Evolutionary conservation across 2,329 filamentous ascomycete species (phyloP).

Genomic region (Aspergillus ruber): DNA sequence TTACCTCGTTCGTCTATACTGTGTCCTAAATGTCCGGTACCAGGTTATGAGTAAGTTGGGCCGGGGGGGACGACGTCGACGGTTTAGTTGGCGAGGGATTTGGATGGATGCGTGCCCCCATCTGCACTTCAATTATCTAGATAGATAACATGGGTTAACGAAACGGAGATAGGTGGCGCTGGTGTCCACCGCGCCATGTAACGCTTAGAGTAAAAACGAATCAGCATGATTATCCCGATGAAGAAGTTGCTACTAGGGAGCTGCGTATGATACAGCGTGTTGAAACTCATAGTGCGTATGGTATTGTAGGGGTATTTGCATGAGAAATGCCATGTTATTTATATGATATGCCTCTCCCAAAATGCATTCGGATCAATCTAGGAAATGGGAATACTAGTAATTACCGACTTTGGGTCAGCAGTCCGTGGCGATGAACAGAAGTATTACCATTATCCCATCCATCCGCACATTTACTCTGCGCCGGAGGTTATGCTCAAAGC

Average conservation of each 20-base stretch:
- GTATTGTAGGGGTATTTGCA: conserved; percentile 38
- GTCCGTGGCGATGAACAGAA: conserved; percentile 2
- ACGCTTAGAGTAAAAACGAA: too few species aligned
- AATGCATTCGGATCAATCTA: conserved; percentile 21
- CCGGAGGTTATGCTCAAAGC: conserved; percentile 30
- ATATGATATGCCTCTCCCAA: conserved; percentile 28
- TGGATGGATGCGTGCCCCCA: conserved; percentile 13
- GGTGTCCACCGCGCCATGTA: too few species aligned
- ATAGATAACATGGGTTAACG: too few species aligned
- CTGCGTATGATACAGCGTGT: conserved; percentile 4
- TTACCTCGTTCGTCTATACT: conserved; percentile 35
- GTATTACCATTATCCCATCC: conserved; percentile 23
- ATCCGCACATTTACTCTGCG: conserved; percentile 33
- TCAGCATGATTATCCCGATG: too few species aligned
- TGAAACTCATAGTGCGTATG: conserved; percentile 26
- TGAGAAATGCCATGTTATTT: conserved; percentile 32
- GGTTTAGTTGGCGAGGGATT: conserved; percentile 38
- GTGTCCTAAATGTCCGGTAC: conserved; percentile 32
- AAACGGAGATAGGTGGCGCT: too few species aligned
- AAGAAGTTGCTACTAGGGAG: too few species aligned
- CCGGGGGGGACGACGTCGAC: conserved; percentile 38
- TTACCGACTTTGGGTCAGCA: conserved; percentile 28
- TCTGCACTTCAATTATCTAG: neutral
- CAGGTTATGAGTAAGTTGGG: conserved; percentile 38
- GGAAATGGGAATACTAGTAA: conserved; percentile 17